These are phyloP conservation scores for Suillus alpinus DNA, from an alignment of 768 basidiomycete species.

Conservation along the genomic window DNA sequence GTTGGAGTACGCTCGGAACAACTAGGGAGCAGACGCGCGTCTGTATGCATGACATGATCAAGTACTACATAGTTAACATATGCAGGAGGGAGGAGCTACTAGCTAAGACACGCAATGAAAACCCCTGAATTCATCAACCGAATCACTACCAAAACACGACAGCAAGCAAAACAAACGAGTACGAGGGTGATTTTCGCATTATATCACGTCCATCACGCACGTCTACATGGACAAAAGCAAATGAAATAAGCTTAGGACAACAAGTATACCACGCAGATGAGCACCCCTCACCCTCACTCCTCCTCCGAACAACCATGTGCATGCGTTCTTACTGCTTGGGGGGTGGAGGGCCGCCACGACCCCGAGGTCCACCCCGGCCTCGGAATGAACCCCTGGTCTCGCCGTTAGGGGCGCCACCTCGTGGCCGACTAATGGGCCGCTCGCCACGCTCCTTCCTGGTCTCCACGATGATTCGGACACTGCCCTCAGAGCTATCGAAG, in stretches of 20 bases:
- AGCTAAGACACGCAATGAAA: not conserved
- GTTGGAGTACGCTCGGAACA: too few species aligned
- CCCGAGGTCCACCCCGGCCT: slow-evolving; percentile 44
- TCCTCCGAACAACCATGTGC: not conserved
- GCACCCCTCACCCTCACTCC: not conserved
- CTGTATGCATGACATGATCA: not conserved
- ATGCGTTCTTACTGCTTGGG: slow-evolving; percentile 19
- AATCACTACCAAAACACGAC: slow-evolving; percentile 1
- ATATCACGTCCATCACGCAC: slow-evolving; percentile 3
- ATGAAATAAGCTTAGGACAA: slow-evolving; percentile 5
- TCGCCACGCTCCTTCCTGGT: slow-evolving; percentile 90
- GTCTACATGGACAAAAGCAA: slow-evolving; percentile 6
- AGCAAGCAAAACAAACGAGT: not conserved
- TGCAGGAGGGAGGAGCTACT: not conserved
- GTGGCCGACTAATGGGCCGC: slow-evolving; percentile 59
- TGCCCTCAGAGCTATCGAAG: slow-evolving; percentile 56
- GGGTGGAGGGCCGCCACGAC: slow-evolving; percentile 34
- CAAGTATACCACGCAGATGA: slow-evolving; percentile 3
- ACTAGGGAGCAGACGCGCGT: not conserved
- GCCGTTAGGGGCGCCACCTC: slow-evolving; percentile 61
- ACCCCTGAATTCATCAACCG: not conserved
- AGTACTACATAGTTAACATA: not conserved
- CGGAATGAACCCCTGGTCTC: slow-evolving; percentile 45
- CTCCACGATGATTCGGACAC: slow-evolving; percentile 71
- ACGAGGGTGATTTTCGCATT: slow-evolving; percentile 1